Evolutionary conservation across 805 yeast genomes (phyloP), one percentile per base, ranked within the genome.

Genomic region (Wickerhamiella alocasiicola): DNA sequence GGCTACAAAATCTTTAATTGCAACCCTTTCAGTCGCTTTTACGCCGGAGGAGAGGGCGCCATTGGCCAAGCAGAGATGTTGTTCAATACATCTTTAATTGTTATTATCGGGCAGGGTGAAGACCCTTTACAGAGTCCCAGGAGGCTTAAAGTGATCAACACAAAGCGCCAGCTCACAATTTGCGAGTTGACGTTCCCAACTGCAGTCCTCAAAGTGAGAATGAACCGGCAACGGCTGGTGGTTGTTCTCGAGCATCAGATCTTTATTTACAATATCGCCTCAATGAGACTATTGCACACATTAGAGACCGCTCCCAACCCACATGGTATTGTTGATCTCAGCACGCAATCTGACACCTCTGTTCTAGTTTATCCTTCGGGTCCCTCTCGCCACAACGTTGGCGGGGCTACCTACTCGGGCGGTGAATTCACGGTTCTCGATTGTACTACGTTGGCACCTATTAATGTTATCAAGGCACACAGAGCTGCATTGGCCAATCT

Each of bases 101-200:
- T 94, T 0, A 64, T 83, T 5, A 94, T 83, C 2, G 88, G 85
- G 6, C 63, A 74, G 38, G 88, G 87, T 2, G 82, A 77, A 42
- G 78, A 72, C 46, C 76, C 81, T 4, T 51, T 68, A 2, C 51
- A 56, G 38, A 67, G 76, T 13, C 93, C 94, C n/a, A 68, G 95
- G 45, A 74, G 85, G 48, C 68, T 88, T 45, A 76, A 77, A 54
- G 76, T 88, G 41, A 66, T 87, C 43, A 91, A 91, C 61, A 82
- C 95, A 2, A 83, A 82, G 56, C 55, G 52, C 16, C 71, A 72
- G 45, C 61, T 77, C 1, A 67, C 72, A 2, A 84, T 88, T 15
- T 88, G 97, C 60, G 97, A 88, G 55, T 64, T 88, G 49, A 74
- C 88, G 0, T 91, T 85, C 58, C 88, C 95, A 1, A 73, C 83